Conservation (phyloP, 306 rosid species). For the Prinsepia uniflora region DNA sequence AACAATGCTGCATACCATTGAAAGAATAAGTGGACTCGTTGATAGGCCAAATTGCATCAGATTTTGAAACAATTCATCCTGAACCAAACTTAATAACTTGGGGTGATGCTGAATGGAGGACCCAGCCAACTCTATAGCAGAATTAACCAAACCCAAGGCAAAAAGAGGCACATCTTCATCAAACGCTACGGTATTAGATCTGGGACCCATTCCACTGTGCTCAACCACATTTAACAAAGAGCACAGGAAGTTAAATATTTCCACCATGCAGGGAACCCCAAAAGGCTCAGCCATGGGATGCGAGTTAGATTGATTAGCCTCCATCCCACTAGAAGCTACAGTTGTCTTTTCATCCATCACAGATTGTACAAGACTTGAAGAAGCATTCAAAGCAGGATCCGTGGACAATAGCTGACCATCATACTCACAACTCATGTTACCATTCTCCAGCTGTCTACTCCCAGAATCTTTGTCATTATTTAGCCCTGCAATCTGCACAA, state of each 20-base stretch:
- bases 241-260: conserved; percentile 84
- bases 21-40: conserved; percentile 73
- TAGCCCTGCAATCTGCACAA: conserved; percentile 56
- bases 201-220: conserved; percentile 58
- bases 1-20: conserved; percentile 80
- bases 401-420: conserved; percentile 56
- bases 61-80: conserved; percentile 49
- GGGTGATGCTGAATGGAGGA: conserved; percentile 79
- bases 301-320: conserved; percentile 48
- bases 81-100: conserved; percentile 33
- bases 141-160: conserved; percentile 82
- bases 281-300: conserved; percentile 87
- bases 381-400: conserved; percentile 42
- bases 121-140: conserved; percentile 88
- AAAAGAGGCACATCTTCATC: conserved; percentile 97
- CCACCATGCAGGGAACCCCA: conserved; percentile 97
- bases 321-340: conserved; percentile 50
- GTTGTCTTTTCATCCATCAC: conserved; percentile 54
- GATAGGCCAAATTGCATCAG: conserved; percentile 55
- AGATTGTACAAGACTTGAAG: conserved; percentile 40
- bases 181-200: conserved; percentile 75
- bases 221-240: conserved; percentile 73
- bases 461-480: conserved; percentile 63
- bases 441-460: conserved; percentile 70
- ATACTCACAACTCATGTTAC: conserved; percentile 57